A percentile compares a stretch with the other conserved stretches of the same genome.
Evolutionary conservation across 192 early-diverging fungal genomes (phyloP).

Genomic region (Chytriomyces sp.): DNA sequence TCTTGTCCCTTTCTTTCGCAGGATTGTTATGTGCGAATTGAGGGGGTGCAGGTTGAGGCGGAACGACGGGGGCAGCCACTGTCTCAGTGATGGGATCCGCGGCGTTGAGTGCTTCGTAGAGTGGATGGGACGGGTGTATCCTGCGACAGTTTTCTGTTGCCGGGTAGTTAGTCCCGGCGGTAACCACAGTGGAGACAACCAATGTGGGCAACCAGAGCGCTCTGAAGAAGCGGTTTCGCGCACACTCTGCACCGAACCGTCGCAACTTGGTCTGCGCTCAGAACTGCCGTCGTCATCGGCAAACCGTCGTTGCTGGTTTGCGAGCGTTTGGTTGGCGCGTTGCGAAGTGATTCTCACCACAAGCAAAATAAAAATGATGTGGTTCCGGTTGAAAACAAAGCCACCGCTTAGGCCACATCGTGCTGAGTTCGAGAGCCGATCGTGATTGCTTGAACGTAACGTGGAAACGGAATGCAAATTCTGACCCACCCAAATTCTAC

Average conservation of each 20-base stretch:
- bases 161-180: neutral
- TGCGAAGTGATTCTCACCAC: too few relatives aligned
- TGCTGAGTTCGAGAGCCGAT: too few relatives aligned
- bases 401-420: too few relatives aligned
- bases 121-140: neutral
- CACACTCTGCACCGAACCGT: conserved; percentile 71
- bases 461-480: too few relatives aligned
- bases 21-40: too few relatives aligned
- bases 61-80: neutral
- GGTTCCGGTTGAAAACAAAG: too few relatives aligned
- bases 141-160: conserved; percentile 30
- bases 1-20: conserved; percentile 3
- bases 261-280: conserved; percentile 64
- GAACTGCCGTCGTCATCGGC: conserved; percentile 35
- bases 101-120: neutral
- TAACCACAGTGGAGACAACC: conserved; percentile 40
- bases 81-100: neutral
- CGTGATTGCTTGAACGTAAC: too few relatives aligned
- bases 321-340: too few relatives aligned
- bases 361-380: too few relatives aligned
- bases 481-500: too few relatives aligned
- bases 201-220: conserved; percentile 62
- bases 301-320: too few relatives aligned
- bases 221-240: conserved; percentile 63
- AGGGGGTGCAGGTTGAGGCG: neutral